Base-by-base conservation (phyloP, 2,329 filamentous ascomycete genomes). In the Ilyonectria sp. region DNA sequence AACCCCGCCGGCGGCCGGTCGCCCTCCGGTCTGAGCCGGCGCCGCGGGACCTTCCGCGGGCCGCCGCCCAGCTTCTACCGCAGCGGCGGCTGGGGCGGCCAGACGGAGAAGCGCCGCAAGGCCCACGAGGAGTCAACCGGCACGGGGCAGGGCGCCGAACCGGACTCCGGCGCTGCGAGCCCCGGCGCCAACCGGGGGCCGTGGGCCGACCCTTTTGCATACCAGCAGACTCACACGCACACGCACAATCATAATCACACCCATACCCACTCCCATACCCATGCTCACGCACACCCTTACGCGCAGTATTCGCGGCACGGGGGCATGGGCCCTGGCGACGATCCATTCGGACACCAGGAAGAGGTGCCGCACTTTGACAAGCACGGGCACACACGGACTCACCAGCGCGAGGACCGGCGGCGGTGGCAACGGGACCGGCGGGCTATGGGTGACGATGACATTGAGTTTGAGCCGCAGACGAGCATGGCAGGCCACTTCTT, bases 51-150 rank as follows among this genome's bases (percentile, higher is more conserved):
- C 5, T 98, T 97, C 80, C 89, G 89, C 21, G 95, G 95, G 0
- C 95, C 96, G 4, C 95, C 96, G 57, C 95, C 95, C 0, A 93
- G 90, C 70, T 98, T 98, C 83, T 98, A 94, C 81, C 88, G 91
- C 19, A 91, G 87, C 68, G 94, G 94, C 5, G 94, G 93, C 3
- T 97, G 94, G 87, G 93, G 93, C 54, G 79, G 83, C 3, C 89
- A 93, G 65, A 78, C 82, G 2, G 87, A 87, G 40, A 92, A 92
- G 81, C 80, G 90, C 43, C 80, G 82, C 60, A 85, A 85, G 40
- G 86, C 86, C 50, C 86, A 89, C 67, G 84, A 86, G 59, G 75
- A 80, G 53, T 77, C 78, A 68, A 83, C 74, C 75, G 80, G 77
- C 63, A 80, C 77, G 0, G 78, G 57, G 23, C 47, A 43, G 5